These are phyloP conservation scores for Xylariaceae sp. DNA, from an alignment of 2,329 filamentous ascomycete species.

Conservation along the genomic window DNA sequence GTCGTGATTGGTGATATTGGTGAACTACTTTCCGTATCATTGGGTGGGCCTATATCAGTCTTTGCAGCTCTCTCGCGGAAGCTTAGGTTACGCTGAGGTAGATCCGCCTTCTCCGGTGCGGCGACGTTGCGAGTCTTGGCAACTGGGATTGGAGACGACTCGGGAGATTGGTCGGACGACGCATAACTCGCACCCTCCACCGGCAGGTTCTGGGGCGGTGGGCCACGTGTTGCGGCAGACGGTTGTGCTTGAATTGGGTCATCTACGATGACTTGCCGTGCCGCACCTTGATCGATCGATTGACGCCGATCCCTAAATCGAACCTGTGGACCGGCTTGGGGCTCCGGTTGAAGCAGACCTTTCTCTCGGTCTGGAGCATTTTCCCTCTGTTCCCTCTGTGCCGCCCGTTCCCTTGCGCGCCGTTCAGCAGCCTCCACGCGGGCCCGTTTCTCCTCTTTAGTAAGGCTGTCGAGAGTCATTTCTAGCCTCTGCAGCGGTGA, in stretches of 20 bases:
- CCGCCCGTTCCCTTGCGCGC: constrained; percentile 65
- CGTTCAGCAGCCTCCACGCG: constrained; percentile 81
- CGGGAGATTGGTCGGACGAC: constrained; percentile 34
- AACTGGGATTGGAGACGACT: constrained; percentile 33
- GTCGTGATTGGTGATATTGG: constrained; percentile 33
- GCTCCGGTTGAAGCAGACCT: constrained; percentile 18
- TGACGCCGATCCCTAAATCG: constrained; percentile 37
- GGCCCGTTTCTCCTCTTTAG: constrained; percentile 92
- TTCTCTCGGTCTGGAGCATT: constrained; percentile 20
- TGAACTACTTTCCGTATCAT: constrained; percentile 31
- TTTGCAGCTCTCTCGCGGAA: constrained; percentile 61
- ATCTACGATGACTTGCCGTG: constrained; percentile 23
- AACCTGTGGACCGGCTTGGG: constrained; percentile 35
- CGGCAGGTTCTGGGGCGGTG: constrained; percentile 37
- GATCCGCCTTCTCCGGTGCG: constrained; percentile 34
- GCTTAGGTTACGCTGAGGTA: constrained; percentile 59
- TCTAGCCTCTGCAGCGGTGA: constrained; percentile 95
- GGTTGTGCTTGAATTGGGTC: constrained; percentile 33
- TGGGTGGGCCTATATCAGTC: constrained; percentile 44
- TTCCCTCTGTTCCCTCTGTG: constrained; percentile 33
- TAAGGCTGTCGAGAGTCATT: constrained; percentile 86
- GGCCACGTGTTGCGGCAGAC: constrained; percentile 30
- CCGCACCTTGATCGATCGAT: constrained; percentile 28
- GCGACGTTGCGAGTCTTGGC: constrained; percentile 30
- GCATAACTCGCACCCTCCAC: constrained; percentile 36